Percentiles rank a stretch among this genome's conserved stretches.
phyloP scores from a whole-genome alignment of 805 yeast genomes.

The Maudiozyma barnettii region DNA sequence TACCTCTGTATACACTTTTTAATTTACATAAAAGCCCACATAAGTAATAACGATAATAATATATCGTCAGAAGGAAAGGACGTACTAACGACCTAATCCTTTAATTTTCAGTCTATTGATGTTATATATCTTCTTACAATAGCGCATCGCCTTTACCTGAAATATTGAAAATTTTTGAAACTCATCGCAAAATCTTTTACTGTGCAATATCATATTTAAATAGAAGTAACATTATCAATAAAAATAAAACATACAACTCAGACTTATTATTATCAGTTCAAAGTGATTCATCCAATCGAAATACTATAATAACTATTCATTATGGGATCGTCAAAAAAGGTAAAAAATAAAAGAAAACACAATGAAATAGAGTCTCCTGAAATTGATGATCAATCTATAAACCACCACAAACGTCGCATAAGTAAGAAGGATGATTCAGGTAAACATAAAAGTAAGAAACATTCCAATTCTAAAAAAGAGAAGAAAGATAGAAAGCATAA shows the following conservation, averaged over 20 bases:
- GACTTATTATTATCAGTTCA: neutral
- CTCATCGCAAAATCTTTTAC: neutral
- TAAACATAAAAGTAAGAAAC: neutral
- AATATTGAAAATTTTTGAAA: neutral
- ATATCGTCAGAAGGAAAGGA: too few relatives aligned
- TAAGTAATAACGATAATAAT: too few relatives aligned
- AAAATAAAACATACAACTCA: neutral
- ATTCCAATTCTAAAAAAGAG: constrained; percentile 6
- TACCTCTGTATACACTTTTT: too few relatives aligned
- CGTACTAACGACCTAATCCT: too few relatives aligned
- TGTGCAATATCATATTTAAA: too few relatives aligned
- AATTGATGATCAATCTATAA: neutral
- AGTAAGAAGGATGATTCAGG: neutral
- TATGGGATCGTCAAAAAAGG: neutral
- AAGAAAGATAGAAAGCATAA: constrained; percentile 9
- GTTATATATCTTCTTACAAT: neutral
- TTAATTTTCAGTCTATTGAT: too few relatives aligned
- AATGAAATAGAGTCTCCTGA: neutral
- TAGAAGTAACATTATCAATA: neutral
- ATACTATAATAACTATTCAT: neutral
- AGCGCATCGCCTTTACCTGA: neutral
- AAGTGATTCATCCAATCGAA: neutral
- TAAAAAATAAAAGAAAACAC: neutral
- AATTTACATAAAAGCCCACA: neutral
- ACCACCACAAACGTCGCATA: neutral